phyloP scores from a whole-genome alignment of 2,329 filamentous ascomycete species.

The Lecanicillium sp. region DNA sequence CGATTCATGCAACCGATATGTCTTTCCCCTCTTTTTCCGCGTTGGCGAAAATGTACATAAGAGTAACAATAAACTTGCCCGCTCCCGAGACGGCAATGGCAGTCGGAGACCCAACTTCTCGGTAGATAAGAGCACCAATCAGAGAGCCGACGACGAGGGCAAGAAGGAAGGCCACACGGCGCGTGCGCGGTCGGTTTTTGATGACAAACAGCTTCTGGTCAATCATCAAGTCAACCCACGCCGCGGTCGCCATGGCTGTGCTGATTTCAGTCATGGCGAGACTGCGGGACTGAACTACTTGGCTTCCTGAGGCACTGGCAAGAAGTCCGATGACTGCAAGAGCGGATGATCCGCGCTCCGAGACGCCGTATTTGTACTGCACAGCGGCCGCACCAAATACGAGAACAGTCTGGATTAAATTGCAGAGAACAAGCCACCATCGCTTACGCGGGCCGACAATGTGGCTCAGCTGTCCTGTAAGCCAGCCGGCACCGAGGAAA shows the following conservation, averaged over 20 bases:
- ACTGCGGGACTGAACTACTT: conserved; percentile 51
- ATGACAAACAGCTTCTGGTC: conserved; percentile 43
- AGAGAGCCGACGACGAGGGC: conserved; percentile 43
- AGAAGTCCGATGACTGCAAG: conserved; percentile 44
- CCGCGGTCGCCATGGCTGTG: conserved; percentile 59
- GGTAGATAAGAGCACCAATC: conserved; percentile 45
- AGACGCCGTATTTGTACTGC: conserved; percentile 36
- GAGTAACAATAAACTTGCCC: conserved; percentile 40
- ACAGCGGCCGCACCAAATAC: conserved; percentile 48
- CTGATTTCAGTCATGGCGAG: conserved; percentile 55
- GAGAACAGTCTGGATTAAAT: conserved; percentile 46
- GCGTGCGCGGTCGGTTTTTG: conserved; percentile 44
- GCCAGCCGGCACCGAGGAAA: conserved; percentile 49
- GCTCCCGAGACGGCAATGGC: conserved; percentile 38
- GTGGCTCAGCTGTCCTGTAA: conserved; percentile 53
- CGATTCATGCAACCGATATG: neutral
- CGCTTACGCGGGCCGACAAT: conserved; percentile 43
- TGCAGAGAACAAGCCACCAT: conserved; percentile 49
- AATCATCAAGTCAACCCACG: conserved; percentile 54
- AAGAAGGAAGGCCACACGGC: conserved; percentile 44
- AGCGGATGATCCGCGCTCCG: conserved; percentile 30
- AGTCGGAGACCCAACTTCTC: conserved; percentile 34
- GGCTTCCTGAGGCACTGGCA: conserved; percentile 50
- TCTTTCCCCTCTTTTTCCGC: conserved; percentile 24
- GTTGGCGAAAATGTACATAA: conserved; percentile 38